Base-by-base conservation (phyloP, 106 monocot genomes). In the Dendrobium officinale region DNA sequence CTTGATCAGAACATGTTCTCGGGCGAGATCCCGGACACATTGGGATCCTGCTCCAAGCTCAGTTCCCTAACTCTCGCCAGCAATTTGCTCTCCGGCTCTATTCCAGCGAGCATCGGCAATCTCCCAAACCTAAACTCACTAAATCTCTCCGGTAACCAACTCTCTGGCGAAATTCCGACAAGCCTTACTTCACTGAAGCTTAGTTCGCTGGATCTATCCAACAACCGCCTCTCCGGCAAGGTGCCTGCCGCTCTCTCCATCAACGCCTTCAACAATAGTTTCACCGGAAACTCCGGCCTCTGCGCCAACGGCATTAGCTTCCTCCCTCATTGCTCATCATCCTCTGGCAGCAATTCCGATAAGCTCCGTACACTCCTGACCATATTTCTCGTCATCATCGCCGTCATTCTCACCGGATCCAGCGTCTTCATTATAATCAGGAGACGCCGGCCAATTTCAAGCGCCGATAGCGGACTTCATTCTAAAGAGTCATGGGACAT, bases 61-160 rank as follows among this genome's bases (percentile, higher is more conserved):
- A 93, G 42, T 40, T 75, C 85, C 10, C 55, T 96, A 10, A 86
- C 84, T 73, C 76, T 96, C 18, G 75, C 89, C 19, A 24, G 41
- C 10, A 96, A 96, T 85, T 72, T 42, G 4, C 85, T 96, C 75
- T 85, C 89, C n/a, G 95, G 95, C 11, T 42, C 67, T 27, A 89
- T 92, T 70, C 92, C 87, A 1, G 51, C 77, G n/a, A 80, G 72
- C 15, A 74, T 92, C 29, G 83, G 83, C 42, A 11, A 78, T 4
- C 58, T 80, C 1, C 77, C 64, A 2, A 83, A 17, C 48, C 81
- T 92, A 42, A 89, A 79, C 54, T 80, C 70, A 0, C 78, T 92
- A 1, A 84, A 89, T 45, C 81, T 89, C 33, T 85, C 92, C 26
- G 9, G 64, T 47, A 92, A 92, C 80, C 78, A 67, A 55, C 86